Percentiles rank a stretch among this genome's conserved stretches.
These are phyloP conservation scores for Xerocomus nothofagi DNA, from an alignment of 1,284 basidiomycete genomes.

Conservation along the genomic window DNA sequence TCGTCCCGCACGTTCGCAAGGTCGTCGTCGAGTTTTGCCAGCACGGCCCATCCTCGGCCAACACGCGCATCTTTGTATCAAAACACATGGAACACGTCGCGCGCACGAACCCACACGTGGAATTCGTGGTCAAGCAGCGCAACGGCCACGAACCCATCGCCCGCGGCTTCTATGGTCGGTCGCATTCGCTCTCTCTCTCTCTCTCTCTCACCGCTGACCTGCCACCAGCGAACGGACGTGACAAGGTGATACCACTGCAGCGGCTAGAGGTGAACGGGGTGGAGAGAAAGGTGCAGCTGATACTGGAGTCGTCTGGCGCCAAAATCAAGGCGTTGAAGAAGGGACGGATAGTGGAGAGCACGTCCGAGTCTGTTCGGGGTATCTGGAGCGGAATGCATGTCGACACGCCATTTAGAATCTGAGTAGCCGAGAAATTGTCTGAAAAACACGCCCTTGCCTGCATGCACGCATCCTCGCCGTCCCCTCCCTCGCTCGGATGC, in stretches of 20 bases:
- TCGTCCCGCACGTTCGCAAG: conserved; percentile 74
- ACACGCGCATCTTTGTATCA: conserved; percentile 66
- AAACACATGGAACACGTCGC: conserved; percentile 65
- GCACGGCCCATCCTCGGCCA: conserved; percentile 71
- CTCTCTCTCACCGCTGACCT: conserved; percentile 12
- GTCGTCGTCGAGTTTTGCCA: conserved; percentile 86
- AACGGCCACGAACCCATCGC: conserved; percentile 72
- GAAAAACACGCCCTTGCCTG: conserved; percentile 37
- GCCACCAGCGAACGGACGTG: conserved; percentile 66
- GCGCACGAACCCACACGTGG: conserved; percentile 72
- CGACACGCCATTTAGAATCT: conserved; percentile 45
- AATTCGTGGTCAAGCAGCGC: conserved; percentile 75
- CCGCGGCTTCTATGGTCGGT: conserved; percentile 73
- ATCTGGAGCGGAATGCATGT: conserved; percentile 85
- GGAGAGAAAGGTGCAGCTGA: conserved; percentile 73
- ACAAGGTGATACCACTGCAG: conserved; percentile 78
- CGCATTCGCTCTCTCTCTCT: conserved; percentile 1
- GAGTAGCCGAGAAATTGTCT: conserved; percentile 26
- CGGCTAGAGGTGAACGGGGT: conserved; percentile 70
- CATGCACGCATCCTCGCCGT: conserved; percentile 16
- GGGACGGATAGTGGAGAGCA: conserved; percentile 71
- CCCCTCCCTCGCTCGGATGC: background rate
- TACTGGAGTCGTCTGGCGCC: conserved; percentile 81
- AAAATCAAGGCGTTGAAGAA: conserved; percentile 77
- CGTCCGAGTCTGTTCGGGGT: conserved; percentile 75